Evolutionary conservation across 441 rosid genomes (phyloP).

Genomic region (Bruguiera hainesii): DNA sequence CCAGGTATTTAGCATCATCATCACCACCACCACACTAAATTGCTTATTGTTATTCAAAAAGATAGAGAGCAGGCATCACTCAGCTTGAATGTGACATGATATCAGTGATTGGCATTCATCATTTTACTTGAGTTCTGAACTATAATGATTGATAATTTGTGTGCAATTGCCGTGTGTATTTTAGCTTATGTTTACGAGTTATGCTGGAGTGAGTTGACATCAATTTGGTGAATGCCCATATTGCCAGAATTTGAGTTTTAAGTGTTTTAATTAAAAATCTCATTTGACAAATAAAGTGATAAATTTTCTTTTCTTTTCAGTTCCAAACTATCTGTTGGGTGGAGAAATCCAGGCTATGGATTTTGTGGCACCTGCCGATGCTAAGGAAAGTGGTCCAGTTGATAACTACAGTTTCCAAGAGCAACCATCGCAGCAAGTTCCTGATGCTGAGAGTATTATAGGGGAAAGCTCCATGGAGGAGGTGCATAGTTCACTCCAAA

Average conservation of each 20-base stretch:
- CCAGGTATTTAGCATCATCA: slow-evolving; percentile 36
- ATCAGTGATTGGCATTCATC: no score
- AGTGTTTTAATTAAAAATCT: neutral
- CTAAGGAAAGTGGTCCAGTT: slow-evolving; percentile 42
- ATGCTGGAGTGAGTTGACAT: neutral
- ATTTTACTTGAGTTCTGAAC: no score
- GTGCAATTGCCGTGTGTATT: no score
- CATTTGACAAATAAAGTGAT: slow-evolving; percentile 8
- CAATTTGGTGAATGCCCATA: neutral
- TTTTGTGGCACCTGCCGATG: slow-evolving; percentile 33
- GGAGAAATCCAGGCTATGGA: slow-evolving; percentile 45
- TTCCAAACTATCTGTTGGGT: slow-evolving; percentile 44
- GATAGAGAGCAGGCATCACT: no score
- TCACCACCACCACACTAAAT: neutral
- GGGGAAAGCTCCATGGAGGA: slow-evolving; percentile 35
- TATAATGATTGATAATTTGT: no score
- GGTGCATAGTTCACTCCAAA: slow-evolving; percentile 34
- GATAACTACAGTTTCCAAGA: slow-evolving; percentile 45
- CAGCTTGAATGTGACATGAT: no score
- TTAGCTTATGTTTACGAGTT: no score
- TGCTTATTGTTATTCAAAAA: neutral
- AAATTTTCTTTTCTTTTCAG: slow-evolving; percentile 27
- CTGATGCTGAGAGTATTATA: slow-evolving; percentile 31
- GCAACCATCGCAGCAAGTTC: slow-evolving; percentile 36
- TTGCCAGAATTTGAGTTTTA: neutral